Base-by-base conservation (phyloP, 805 yeast species). In the Candida manassasensis region DNA sequence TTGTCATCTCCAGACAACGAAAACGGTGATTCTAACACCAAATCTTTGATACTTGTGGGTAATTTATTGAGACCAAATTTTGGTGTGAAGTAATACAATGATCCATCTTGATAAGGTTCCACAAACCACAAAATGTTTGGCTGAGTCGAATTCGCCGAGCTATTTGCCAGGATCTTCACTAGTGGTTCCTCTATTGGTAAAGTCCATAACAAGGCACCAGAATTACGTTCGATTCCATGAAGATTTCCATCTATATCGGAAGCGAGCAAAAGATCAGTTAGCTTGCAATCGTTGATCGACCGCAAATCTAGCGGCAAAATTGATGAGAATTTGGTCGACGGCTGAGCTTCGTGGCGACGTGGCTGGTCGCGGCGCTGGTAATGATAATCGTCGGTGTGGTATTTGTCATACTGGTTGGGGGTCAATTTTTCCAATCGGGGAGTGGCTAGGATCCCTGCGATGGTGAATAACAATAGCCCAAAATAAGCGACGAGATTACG, bases 101-200 rank as follows among this genome's bases (percentile, higher is more conserved):
- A 66, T 1, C 98, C 98, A 39, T 84, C 95, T 4, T 79, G 81
- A 44, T 72, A 75, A 0, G 97, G 97, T 47, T 93, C 98, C 1
- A 93, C 90, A 35, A 90, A 80, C 90, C 97, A 84, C 0, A 81
- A 74, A 34, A 61, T 53, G 41, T 62, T 63, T 4, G 59, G 42
- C 38, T 25, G 42, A n/a, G 25, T 19, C n/a, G 17, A 27, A 11
- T 37, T 26, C 11, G 35, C 33, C 5, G 41, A 21, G 19, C 27
- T 34, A 37, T 57, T 57, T 12, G 61, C 44, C 41, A 47, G 57
- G 4, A 67, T 69, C 19, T 61, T 57, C 8, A 83, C 85, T 35
- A 84, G 59, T 0, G 94, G 81, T 2, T 71, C 74, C 13, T 73
- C 75, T 3, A 84, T 77, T 4, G 76, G 73, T 3, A 88, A 57